Conservation (phyloP, 2,329 filamentous ascomycete genomes). For the Pseudogymnoascus sp. region DNA sequence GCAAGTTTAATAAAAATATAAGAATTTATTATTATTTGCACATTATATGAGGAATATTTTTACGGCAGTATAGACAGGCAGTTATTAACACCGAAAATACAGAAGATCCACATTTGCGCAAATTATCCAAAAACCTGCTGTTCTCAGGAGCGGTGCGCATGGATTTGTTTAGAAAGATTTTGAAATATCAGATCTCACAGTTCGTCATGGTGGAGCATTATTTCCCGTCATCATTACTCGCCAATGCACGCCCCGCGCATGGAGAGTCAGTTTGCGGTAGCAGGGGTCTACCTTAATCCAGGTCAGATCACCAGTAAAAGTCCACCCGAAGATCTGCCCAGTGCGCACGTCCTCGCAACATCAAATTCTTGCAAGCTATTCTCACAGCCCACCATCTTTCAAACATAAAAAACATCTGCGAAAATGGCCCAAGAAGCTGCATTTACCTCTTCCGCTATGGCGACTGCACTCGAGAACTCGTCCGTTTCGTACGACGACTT, state of each 20-base stretch:
- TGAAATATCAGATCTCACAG: neutral
- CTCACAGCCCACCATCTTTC: conserved; percentile 4
- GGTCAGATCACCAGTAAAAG: conserved; percentile 1
- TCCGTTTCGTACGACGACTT: conserved; percentile 66
- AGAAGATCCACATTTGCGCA: neutral
- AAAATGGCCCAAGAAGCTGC: conserved; percentile 5
- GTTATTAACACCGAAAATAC: neutral
- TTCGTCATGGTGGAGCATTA: conserved; percentile 2
- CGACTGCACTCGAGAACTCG: conserved; percentile 31
- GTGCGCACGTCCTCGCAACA: conserved; percentile 3
- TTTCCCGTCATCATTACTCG: conserved; percentile 2
- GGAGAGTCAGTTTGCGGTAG: neutral
- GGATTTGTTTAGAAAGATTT: neutral
- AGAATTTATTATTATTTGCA: neutral
- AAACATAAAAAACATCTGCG: neutral
- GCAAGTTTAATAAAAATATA: neutral
- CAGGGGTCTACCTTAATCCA: conserved; percentile 7
- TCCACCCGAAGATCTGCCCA: neutral
- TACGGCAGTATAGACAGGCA: neutral
- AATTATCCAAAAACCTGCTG: neutral
- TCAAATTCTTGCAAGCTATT: conserved; percentile 3
- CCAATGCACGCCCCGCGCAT: conserved; percentile 4
- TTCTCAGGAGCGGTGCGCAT: neutral
- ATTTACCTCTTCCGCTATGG: neutral
- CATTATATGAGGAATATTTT: neutral